A percentile compares a stretch with the other conserved stretches of the same genome.
These are phyloP conservation scores for Vigna mungo DNA, from an alignment of 306 rosid genomes.

Conservation along the genomic window DNA sequence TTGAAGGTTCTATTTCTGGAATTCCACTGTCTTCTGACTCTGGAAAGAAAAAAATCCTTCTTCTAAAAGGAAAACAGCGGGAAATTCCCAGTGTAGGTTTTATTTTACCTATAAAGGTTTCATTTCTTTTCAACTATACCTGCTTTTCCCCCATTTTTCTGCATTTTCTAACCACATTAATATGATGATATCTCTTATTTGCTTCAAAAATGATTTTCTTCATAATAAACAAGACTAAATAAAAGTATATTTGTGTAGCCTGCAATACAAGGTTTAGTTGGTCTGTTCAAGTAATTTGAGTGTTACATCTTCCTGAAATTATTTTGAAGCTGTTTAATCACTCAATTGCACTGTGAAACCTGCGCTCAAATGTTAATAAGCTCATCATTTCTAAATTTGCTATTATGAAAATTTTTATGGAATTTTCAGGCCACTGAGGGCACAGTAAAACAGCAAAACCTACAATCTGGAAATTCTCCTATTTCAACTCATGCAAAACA, in stretches of 20 bases:
- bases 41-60: constrained; percentile 85
- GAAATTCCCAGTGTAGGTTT: constrained; percentile 67
- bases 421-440: constrained; percentile 59
- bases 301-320: background rate
- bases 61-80: constrained; percentile 84
- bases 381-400: constrained; percentile 21
- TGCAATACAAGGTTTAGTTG: background rate
- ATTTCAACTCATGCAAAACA: constrained; percentile 64
- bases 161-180: background rate
- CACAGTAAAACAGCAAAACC: constrained; percentile 53
- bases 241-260: background rate
- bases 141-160: constrained; percentile 31
- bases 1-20: constrained; percentile 77
- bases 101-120: background rate
- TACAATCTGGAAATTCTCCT: constrained; percentile 58
- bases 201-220: constrained; percentile 12
- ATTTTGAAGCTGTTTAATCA: constrained; percentile 6
- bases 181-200: constrained; percentile 7
- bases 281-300: constrained; percentile 3
- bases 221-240: background rate
- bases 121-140: constrained; percentile 17
- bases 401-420: constrained; percentile 19
- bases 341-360: constrained; percentile 8
- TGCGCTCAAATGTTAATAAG: constrained; percentile 11
- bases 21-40: constrained; percentile 71